A percentile compares a stretch with the other conserved stretches of the same genome.
Conservation (phyloP, 1,284 basidiomycete species). For the Porogramme epimiltina region DNA sequence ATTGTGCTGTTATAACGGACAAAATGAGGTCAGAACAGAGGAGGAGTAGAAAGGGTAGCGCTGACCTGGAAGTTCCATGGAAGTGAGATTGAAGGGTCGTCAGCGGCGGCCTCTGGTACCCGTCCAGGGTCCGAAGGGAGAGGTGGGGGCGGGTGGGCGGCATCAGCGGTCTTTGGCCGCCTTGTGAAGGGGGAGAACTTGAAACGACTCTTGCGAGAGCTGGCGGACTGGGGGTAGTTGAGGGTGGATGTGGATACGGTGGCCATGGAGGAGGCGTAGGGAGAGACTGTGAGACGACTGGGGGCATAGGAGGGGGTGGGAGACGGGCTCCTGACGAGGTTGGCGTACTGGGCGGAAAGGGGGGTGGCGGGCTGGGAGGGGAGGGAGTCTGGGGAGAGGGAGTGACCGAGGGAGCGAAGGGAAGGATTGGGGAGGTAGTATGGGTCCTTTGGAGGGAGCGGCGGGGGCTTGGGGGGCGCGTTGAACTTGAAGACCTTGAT, state of each 20-base stretch:
- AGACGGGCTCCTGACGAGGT: constrained; percentile 31
- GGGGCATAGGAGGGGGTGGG: constrained; percentile 33
- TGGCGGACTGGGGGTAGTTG: constrained; percentile 36
- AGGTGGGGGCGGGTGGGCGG: constrained; percentile 32
- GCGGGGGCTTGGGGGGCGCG: constrained; percentile 46
- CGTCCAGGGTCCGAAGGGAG: constrained; percentile 27
- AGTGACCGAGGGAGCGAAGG: constrained; percentile 48
- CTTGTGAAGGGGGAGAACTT: constrained; percentile 42
- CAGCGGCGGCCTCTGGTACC: constrained; percentile 24
- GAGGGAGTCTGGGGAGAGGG: constrained; percentile 41
- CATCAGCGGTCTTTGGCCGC: constrained; percentile 34
- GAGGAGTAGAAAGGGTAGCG: constrained; percentile 10
- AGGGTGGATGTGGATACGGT: background rate
- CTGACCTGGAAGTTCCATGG: constrained; percentile 79
- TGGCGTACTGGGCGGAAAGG: constrained; percentile 36
- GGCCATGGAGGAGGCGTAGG: constrained; percentile 19
- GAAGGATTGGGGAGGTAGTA: constrained; percentile 57
- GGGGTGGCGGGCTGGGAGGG: constrained; percentile 38
- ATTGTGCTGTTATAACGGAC: constrained; percentile 54
- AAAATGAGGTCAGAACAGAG: background rate
- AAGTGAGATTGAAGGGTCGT: constrained; percentile 63
- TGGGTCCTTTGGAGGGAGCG: constrained; percentile 68
- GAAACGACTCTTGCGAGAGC: constrained; percentile 49
- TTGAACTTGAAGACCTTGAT: constrained; percentile 61
- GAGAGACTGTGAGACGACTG: constrained; percentile 29